Conservation (phyloP, 306 rosid species). For the Pyrus communis region DNA sequence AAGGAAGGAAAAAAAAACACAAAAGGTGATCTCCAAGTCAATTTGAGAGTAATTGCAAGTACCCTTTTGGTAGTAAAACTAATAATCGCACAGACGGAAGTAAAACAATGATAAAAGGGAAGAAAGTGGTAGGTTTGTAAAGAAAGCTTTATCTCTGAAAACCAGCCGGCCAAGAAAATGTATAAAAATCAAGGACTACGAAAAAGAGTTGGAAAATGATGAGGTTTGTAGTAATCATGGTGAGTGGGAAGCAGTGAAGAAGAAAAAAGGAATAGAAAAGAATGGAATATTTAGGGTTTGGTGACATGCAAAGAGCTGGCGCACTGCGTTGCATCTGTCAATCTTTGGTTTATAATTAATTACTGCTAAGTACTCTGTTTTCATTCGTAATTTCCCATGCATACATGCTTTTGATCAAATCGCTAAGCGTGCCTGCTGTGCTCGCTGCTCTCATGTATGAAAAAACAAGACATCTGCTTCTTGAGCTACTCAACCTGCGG, state of each 20-base stretch:
- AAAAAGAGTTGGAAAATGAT: slow-evolving; percentile 40
- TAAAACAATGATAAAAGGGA: slow-evolving; percentile 20
- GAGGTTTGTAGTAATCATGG: slow-evolving; percentile 46
- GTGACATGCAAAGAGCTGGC: slow-evolving; percentile 34
- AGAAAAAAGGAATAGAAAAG: slow-evolving; percentile 19
- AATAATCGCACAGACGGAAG: slow-evolving; percentile 14
- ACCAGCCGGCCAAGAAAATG: slow-evolving; percentile 19
- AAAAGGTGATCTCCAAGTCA: slow-evolving; percentile 27
- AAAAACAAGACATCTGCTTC: background rate
- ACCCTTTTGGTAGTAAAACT: slow-evolving; percentile 36
- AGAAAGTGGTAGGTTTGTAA: slow-evolving; percentile 21
- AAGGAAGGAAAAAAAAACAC: background rate
- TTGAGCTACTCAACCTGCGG: background rate
- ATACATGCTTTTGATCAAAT: slow-evolving; percentile 32
- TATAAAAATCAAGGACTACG: background rate
- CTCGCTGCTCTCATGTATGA: background rate
- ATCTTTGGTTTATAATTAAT: background rate
- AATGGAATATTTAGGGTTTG: slow-evolving; percentile 66
- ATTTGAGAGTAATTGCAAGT: slow-evolving; percentile 35
- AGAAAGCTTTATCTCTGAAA: slow-evolving; percentile 20
- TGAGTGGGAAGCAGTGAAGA: slow-evolving; percentile 45
- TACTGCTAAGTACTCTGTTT: background rate
- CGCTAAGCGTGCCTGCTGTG: slow-evolving; percentile 51
- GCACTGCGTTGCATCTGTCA: slow-evolving; percentile 2
- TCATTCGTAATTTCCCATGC: slow-evolving; percentile 28